Evolutionary conservation across 192 early-diverging fungal genomes (phyloP).

Genomic region (Oehlia diaphana): DNA sequence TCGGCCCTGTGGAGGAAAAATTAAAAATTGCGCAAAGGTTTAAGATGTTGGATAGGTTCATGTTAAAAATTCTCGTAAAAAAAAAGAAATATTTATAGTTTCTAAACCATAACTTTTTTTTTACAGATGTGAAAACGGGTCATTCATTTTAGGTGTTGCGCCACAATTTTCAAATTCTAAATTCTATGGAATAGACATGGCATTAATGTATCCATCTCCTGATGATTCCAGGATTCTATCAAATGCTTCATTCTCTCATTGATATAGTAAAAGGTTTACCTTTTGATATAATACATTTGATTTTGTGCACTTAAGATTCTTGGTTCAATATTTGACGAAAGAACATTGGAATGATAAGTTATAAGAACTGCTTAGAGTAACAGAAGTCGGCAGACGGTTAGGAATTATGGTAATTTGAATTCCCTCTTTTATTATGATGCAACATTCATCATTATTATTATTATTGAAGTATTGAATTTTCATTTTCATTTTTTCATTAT

Average conservation of each 20-base stretch:
- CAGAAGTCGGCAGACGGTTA: constrained; percentile 38
- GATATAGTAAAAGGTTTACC: constrained; percentile 43
- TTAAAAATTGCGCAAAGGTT: too few species aligned
- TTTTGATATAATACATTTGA: constrained; percentile 49
- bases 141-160: neutral
- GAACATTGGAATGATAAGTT: constrained; percentile 14
- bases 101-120: too few species aligned
- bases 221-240: constrained; percentile 22
- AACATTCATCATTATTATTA: too few species aligned
- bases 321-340: constrained; percentile 14
- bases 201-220: constrained; percentile 19
- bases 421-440: too few species aligned
- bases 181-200: constrained; percentile 17
- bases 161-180: neutral
- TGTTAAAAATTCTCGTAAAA: neutral
- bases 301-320: constrained; percentile 35
- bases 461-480: too few species aligned
- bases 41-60: constrained; percentile 7
- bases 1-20: neutral
- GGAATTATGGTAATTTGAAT: constrained; percentile 31
- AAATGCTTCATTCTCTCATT: constrained; percentile 33
- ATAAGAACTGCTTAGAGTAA: constrained; percentile 39
- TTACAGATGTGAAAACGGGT: constrained; percentile 4
- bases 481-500: too few species aligned
- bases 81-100: too few species aligned